Conservation (phyloP, 2,329 filamentous ascomycete species). For the Fusarium multiceps region DNA sequence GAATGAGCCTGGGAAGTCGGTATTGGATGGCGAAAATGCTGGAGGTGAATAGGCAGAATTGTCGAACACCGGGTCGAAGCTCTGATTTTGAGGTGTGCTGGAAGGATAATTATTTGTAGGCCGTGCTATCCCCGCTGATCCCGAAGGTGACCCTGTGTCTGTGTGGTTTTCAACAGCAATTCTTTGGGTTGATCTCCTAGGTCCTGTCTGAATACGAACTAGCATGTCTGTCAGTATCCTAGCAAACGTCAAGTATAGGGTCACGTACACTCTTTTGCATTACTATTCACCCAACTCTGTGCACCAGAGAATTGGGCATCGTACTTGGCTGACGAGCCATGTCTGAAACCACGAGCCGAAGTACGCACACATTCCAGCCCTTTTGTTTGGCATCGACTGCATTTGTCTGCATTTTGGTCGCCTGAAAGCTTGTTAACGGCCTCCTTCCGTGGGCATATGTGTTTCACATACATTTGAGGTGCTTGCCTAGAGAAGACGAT, state of each 20-base stretch:
- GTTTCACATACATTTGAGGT: slow-evolving; percentile 36
- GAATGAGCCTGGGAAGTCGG: neutral
- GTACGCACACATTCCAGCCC: slow-evolving; percentile 26
- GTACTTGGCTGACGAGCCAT: slow-evolving; percentile 41
- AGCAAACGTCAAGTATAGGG: too few relatives aligned
- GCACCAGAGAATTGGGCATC: slow-evolving; percentile 36
- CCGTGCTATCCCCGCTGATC: neutral
- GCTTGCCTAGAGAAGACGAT: slow-evolving; percentile 21
- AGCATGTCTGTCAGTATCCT: too few relatives aligned
- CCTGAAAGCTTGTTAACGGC: neutral
- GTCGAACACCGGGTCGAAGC: accelerated
- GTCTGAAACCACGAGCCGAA: slow-evolving; percentile 18
- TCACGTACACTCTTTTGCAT: slow-evolving; percentile 33
- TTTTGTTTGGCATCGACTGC: slow-evolving; percentile 21
- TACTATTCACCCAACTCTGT: slow-evolving; percentile 40
- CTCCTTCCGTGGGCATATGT: accelerated
- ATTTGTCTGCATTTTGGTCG: slow-evolving; percentile 11
- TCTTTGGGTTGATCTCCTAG: neutral
- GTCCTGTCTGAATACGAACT: slow-evolving; percentile 18
- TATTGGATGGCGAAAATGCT: neutral
- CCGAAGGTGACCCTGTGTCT: accelerated
- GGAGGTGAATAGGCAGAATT: neutral
- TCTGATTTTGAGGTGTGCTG: accelerated
- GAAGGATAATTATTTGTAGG: neutral
- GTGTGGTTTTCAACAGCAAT: slow-evolving; percentile 4